Evolutionary conservation across 139 green algal genomes (phyloP).

Genomic region (Parachlorella kessleri): DNA sequence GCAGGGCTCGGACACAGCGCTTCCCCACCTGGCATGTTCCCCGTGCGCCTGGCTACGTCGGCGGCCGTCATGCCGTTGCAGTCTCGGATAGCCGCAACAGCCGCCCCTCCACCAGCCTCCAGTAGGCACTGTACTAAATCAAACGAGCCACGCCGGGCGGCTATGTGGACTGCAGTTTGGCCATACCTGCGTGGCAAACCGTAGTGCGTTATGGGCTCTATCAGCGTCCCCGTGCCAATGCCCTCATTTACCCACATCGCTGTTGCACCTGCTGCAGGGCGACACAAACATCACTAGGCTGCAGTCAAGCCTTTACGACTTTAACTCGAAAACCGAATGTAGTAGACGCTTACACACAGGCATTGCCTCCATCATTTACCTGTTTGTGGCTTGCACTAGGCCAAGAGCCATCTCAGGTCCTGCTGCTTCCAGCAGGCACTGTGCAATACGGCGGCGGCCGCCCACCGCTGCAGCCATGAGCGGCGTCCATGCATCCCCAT

Average conservation of each 20-base stretch:
- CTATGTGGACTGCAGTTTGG: conserved; percentile 77
- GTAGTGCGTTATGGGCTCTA: no score
- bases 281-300: no score
- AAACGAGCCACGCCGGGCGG: conserved; percentile 68
- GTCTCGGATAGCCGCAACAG: neutral
- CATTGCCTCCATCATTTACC: conserved; percentile 38
- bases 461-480: conserved; percentile 87
- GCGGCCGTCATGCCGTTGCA: conserved; percentile 21
- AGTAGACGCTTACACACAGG: no score
- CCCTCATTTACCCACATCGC: no score
- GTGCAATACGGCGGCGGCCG: conserved; percentile 26
- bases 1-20: no score
- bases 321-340: no score
- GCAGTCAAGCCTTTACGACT: no score
- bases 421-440: conserved; percentile 59
- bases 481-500: conserved; percentile 74
- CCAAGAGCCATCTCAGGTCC: conserved; percentile 16
- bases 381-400: conserved; percentile 50
- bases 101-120: conserved; percentile 16
- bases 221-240: no score
- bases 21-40: no score
- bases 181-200: no score
- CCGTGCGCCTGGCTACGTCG: conserved; percentile 26
- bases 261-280: no score
- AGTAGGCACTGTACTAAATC: conserved; percentile 60